Percentiles rank a stretch among this genome's conserved stretches.
phyloP scores from a whole-genome alignment of 306 rosid genomes.

The Glycine tomentella region DNA sequence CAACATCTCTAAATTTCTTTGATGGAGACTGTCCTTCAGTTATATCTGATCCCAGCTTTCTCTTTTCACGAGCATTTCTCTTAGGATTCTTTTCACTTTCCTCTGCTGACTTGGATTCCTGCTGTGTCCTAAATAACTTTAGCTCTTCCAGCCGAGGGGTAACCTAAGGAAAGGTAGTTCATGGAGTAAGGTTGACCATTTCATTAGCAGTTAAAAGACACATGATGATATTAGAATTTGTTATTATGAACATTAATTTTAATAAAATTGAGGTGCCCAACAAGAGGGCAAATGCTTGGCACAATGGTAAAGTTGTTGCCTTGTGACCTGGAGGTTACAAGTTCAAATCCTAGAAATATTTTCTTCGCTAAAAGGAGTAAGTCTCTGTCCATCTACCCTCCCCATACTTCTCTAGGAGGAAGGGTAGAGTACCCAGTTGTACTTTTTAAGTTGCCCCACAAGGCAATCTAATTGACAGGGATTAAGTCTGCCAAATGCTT shows the following conservation, averaged over 20 bases:
- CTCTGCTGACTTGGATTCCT: constrained; percentile 66
- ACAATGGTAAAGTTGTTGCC: background rate
- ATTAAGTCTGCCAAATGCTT: constrained; percentile 8
- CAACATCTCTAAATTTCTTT: constrained; percentile 68
- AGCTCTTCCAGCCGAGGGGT: constrained; percentile 82
- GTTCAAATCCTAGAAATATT: background rate
- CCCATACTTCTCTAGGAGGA: background rate
- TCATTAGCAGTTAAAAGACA: constrained; percentile 31
- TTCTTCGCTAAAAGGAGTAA: background rate
- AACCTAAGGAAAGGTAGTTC: constrained; percentile 58
- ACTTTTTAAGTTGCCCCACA: background rate
- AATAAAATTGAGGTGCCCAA: constrained; percentile 21
- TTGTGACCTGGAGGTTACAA: background rate
- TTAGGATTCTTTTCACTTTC: constrained; percentile 63
- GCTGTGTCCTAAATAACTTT: constrained; percentile 66
- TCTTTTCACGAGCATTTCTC: constrained; percentile 70
- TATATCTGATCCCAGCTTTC: constrained; percentile 66
- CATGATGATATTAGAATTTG: background rate
- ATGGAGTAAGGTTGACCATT: constrained; percentile 4
- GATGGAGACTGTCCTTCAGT: constrained; percentile 60
- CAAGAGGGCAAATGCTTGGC: background rate
- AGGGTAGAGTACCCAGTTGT: background rate
- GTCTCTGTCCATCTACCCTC: background rate
- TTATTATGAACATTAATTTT: background rate
- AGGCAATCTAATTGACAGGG: background rate